These are phyloP conservation scores for Aphanomyces stellatus DNA, from an alignment of 352 stramenopile species.

Conservation along the genomic window DNA sequence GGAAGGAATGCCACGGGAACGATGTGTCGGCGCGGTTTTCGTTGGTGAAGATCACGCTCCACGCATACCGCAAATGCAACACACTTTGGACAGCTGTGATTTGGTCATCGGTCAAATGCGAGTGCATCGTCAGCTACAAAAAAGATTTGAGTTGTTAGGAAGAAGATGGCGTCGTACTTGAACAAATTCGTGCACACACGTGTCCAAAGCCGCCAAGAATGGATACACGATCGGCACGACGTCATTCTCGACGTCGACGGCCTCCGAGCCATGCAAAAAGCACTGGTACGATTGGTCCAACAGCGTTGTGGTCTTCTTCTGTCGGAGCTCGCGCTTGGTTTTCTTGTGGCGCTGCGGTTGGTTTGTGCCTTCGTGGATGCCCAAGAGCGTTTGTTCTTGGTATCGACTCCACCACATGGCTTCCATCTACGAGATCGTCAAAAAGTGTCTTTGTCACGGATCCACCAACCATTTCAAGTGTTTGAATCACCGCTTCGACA, in stretches of 20 bases:
- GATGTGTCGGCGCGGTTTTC: neutral
- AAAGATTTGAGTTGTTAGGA: neutral
- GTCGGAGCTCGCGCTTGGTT: constrained; percentile 3
- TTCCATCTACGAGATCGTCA: constrained; percentile 1
- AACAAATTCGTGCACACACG: constrained; percentile 47
- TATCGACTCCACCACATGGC: constrained; percentile 14
- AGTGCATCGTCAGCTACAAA: constrained; percentile 11
- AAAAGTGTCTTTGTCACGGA: neutral
- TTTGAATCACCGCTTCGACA: constrained; percentile 5
- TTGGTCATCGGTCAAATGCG: neutral
- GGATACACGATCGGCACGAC: constrained; percentile 64
- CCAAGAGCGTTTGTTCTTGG: constrained; percentile 5
- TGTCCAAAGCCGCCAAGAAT: constrained; percentile 53
- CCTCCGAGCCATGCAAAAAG: constrained; percentile 61
- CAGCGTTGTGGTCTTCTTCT: constrained; percentile 28
- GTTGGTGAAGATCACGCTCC: neutral
- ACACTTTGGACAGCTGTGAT: constrained; percentile 1
- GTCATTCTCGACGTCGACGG: constrained; percentile 61
- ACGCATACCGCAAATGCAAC: constrained; percentile 6
- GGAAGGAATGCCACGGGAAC: constrained; percentile 17
- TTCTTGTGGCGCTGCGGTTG: neutral
- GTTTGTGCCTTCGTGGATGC: neutral
- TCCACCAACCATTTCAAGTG: constrained; percentile 13
- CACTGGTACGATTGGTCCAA: constrained; percentile 81
- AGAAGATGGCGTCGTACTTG: neutral